A percentile compares a stretch with the other conserved stretches of the same genome.
These are phyloP conservation scores for Globisporangium middletonii DNA, from an alignment of 352 stramenopile species.

Conservation along the genomic window DNA sequence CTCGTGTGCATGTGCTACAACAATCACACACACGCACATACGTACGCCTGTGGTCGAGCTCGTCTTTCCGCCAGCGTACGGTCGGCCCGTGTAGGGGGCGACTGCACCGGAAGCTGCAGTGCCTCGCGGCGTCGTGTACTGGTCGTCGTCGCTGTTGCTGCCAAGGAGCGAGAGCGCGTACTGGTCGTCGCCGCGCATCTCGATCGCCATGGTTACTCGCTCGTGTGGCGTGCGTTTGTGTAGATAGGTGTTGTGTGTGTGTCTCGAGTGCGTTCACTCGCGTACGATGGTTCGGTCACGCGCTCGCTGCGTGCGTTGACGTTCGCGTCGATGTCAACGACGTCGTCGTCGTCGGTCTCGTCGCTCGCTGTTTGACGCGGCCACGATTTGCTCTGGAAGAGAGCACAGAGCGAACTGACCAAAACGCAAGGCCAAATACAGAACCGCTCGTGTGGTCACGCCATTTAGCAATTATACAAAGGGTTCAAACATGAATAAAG, in stretches of 20 bases:
- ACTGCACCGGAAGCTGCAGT: conserved; percentile 7
- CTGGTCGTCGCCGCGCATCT: conserved; percentile 16
- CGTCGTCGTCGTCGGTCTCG: too few species aligned
- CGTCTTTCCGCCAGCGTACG: conserved; percentile 35
- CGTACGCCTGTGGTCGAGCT: conserved; percentile 28
- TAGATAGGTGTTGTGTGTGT: background rate
- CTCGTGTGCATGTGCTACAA: background rate
- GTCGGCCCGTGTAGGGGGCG: conserved; percentile 34
- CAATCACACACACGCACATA: conserved; percentile 4
- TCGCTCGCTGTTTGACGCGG: too few species aligned
- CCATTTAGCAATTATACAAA: too few species aligned
- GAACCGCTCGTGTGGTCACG: too few species aligned
- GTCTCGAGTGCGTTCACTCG: too few species aligned
- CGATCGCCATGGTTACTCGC: conserved; percentile 8
- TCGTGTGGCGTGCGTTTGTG: background rate
- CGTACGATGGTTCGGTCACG: too few species aligned
- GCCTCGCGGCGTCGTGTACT: conserved; percentile 25
- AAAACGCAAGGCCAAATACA: too few species aligned
- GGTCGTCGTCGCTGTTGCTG: conserved; percentile 51
- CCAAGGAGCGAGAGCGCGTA: conserved; percentile 54
- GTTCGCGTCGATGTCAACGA: background rate
- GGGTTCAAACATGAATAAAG: too few species aligned
- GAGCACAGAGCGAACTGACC: too few species aligned
- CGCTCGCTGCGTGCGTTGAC: too few species aligned
- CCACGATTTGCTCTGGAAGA: too few species aligned